A percentile compares a stretch with the other conserved stretches of the same genome.
Conservation (phyloP, 1,284 basidiomycete genomes). For the Taiwanofungus camphoratus region DNA sequence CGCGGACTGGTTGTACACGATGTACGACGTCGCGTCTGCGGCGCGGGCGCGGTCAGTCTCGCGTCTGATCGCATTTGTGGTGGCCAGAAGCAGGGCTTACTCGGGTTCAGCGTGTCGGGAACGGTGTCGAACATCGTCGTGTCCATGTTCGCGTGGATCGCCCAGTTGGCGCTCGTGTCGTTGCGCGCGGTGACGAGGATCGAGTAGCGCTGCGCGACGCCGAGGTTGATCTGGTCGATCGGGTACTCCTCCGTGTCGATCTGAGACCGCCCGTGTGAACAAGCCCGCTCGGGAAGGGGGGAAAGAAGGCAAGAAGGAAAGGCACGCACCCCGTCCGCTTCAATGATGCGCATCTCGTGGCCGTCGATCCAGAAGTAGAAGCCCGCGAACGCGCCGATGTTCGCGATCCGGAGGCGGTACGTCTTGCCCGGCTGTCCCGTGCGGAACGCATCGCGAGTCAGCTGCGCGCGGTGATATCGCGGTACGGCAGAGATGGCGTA, state of each 20-base stretch:
- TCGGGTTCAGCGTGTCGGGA: conserved; percentile 67
- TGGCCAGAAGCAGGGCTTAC: conserved; percentile 41
- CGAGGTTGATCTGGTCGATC: conserved; percentile 65
- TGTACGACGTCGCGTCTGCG: conserved; percentile 71
- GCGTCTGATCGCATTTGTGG: too few species aligned
- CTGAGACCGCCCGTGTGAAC: conserved; percentile 36
- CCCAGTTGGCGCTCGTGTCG: conserved; percentile 80
- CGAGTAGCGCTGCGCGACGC: conserved; percentile 92
- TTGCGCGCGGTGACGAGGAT: conserved; percentile 87
- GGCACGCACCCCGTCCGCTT: conserved; percentile 74
- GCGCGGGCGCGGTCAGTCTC: too few species aligned
- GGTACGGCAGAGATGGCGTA: conserved; percentile 2
- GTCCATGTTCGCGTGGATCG: conserved; percentile 88
- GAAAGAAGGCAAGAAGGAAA: background rate
- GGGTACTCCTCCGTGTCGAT: conserved; percentile 73
- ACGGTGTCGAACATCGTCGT: conserved; percentile 80
- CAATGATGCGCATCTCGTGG: conserved; percentile 87
- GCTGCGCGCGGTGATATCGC: background rate
- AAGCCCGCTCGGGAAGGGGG: background rate
- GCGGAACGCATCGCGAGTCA: background rate
- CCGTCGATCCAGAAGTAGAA: conserved; percentile 91
- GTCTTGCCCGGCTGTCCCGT: conserved; percentile 61
- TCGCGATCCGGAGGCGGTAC: conserved; percentile 72
- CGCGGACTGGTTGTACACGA: conserved; percentile 56
- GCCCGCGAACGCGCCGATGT: conserved; percentile 65